Conservation (phyloP, 2,329 filamentous ascomycete species). For the Fusarium nanum region DNA sequence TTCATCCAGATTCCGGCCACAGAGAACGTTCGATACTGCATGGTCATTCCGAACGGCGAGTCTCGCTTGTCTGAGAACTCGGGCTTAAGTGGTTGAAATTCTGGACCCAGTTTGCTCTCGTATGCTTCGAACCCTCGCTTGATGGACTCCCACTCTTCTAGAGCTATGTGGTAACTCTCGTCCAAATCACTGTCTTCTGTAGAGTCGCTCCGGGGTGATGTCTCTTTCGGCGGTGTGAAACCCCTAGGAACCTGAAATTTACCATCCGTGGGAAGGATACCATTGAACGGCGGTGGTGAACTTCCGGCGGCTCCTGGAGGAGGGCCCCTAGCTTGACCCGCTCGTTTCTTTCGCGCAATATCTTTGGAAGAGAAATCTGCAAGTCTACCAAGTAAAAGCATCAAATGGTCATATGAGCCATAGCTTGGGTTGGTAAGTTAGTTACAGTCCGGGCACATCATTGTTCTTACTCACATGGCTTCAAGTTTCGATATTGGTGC, state of each 20-base stretch:
- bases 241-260: constrained; percentile 64
- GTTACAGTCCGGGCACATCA: background rate
- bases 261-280: constrained; percentile 66
- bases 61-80: constrained; percentile 72
- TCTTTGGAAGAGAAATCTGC: constrained; percentile 83
- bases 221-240: constrained; percentile 63
- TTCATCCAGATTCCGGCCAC: constrained; percentile 90
- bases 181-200: constrained; percentile 70
- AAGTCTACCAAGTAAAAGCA: constrained; percentile 83
- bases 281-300: constrained; percentile 62
- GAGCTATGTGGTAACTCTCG: constrained; percentile 73
- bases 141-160: constrained; percentile 83
- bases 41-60: constrained; percentile 82
- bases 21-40: constrained; percentile 87
- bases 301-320: constrained; percentile 43
- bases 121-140: constrained; percentile 76
- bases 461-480: constrained; percentile 67
- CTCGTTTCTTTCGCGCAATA: constrained; percentile 79
- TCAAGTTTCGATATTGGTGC: constrained; percentile 81
- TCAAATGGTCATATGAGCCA: constrained; percentile 88
- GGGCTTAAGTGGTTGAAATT: constrained; percentile 79
- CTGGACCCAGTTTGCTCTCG: constrained; percentile 72
- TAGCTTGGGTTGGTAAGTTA: constrained; percentile 66
- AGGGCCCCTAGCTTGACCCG: constrained; percentile 53
- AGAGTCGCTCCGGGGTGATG: constrained; percentile 57